phyloP scores from a whole-genome alignment of 2,329 filamentous ascomycete genomes.

The Thielaviopsis cerberus region DNA sequence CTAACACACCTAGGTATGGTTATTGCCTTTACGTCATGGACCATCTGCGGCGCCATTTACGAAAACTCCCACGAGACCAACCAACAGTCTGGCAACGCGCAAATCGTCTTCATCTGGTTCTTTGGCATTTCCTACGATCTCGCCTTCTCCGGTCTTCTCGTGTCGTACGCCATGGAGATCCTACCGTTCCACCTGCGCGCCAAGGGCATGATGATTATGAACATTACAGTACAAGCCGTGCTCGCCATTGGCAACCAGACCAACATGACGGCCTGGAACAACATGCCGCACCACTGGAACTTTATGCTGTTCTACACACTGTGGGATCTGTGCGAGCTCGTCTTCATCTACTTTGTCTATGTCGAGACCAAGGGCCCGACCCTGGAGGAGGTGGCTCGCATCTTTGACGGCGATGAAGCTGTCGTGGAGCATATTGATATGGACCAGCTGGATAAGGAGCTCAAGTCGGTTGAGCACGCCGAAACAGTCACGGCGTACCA shows the following conservation, averaged over 20 bases:
- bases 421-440: slow-evolving; percentile 37
- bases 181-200: slow-evolving; percentile 39
- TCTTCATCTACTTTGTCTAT: slow-evolving; percentile 48
- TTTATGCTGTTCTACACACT: slow-evolving; percentile 48
- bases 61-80: slow-evolving; percentile 28
- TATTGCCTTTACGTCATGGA: slow-evolving; percentile 30
- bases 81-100: slow-evolving; percentile 29
- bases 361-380: slow-evolving; percentile 54
- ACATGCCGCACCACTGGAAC: slow-evolving; percentile 41
- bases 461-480: slow-evolving; percentile 20
- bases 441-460: slow-evolving; percentile 36
- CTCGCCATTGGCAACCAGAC: slow-evolving; percentile 43
- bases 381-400: slow-evolving; percentile 50
- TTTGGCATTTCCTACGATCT: slow-evolving; percentile 42
- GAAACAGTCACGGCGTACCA: slow-evolving; percentile 18
- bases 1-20: slow-evolving; percentile 21
- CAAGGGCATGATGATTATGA: slow-evolving; percentile 46
- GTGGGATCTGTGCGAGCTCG: slow-evolving; percentile 41
- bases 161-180: slow-evolving; percentile 40
- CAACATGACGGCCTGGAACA: slow-evolving; percentile 44
- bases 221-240: slow-evolving; percentile 42
- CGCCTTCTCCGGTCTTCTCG: slow-evolving; percentile 37
- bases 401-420: slow-evolving; percentile 48
- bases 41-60: slow-evolving; percentile 32
- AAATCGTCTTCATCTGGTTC: slow-evolving; percentile 40